Conservation (phyloP, 192 early-diverging fungal species). For the Backusella australiensis region DNA sequence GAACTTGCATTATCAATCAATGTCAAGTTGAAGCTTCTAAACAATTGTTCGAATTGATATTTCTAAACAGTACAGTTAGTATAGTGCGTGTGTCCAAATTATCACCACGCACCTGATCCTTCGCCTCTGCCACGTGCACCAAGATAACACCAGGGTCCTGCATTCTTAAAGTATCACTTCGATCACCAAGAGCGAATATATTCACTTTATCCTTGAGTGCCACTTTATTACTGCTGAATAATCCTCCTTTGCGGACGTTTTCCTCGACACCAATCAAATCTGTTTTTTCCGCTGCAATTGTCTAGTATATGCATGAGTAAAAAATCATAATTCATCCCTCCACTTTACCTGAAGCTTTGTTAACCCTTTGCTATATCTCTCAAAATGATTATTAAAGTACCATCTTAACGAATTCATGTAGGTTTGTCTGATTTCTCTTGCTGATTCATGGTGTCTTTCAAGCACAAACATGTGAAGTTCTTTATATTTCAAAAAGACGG, state of each 20-base stretch:
- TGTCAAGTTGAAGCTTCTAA: conserved; percentile 88
- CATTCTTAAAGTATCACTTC: conserved; percentile 72
- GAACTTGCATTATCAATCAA: conserved; percentile 93
- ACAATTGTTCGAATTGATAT: conserved; percentile 88
- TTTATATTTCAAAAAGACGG: conserved; percentile 87
- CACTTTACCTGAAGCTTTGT: conserved; percentile 67
- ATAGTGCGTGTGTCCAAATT: too few relatives aligned
- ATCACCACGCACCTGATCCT: conserved; percentile 48
- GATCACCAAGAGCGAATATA: conserved; percentile 80
- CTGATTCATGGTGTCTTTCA: conserved; percentile 84
- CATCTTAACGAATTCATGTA: conserved; percentile 84
- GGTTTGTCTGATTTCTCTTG: conserved; percentile 79
- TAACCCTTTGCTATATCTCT: conserved; percentile 78
- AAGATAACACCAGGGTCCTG: conserved; percentile 87
- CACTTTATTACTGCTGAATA: conserved; percentile 68
- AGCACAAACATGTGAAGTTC: conserved; percentile 89
- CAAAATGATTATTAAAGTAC: conserved; percentile 91
- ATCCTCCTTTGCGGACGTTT: conserved; percentile 55
- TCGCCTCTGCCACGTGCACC: conserved; percentile 75
- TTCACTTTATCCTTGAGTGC: conserved; percentile 77
- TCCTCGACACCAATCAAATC: conserved; percentile 92
- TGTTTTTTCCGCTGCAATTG: conserved; percentile 71
- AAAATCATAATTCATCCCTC: not conserved
- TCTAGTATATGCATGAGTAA: conserved; percentile 35
- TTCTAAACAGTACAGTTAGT: conserved; percentile 33